Conservation (phyloP, 2,329 filamentous ascomycete species). For the Teratosphaeria destructans region DNA sequence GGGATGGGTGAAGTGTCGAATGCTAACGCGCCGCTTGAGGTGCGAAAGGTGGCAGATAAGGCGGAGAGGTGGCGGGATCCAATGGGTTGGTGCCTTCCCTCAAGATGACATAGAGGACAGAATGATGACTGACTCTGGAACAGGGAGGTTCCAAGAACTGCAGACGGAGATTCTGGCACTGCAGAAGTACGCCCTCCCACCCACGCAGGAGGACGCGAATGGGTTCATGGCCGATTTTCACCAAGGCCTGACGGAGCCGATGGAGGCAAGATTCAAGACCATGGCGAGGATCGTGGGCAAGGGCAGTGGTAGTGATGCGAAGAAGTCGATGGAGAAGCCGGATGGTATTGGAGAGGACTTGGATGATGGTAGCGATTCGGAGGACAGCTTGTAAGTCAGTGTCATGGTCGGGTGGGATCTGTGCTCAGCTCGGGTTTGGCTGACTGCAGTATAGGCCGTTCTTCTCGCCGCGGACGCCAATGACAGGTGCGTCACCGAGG, state of each 20-base stretch:
- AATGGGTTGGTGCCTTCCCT: neutral
- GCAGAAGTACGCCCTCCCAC: neutral
- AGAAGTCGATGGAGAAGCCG: neutral
- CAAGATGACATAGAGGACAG: neutral
- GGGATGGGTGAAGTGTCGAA: neutral
- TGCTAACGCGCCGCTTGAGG: neutral
- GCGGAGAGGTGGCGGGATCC: neutral
- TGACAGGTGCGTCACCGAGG: neutral
- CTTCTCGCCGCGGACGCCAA: neutral
- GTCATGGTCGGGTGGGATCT: neutral
- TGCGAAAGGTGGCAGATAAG: neutral
- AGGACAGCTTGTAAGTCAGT: neutral
- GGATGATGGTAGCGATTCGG: neutral
- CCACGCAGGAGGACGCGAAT: neutral
- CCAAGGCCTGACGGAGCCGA: neutral
- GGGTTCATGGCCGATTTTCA: neutral
- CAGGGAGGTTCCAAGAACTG: neutral
- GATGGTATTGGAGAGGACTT: neutral
- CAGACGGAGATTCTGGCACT: neutral
- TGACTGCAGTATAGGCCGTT: neutral
- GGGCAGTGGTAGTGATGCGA: neutral
- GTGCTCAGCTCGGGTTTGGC: neutral
- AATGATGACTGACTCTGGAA: neutral
- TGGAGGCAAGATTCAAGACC: neutral
- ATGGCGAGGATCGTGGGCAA: neutral